Percentiles rank a stretch among this genome's conserved stretches.
These are phyloP conservation scores for Didymella pinodella DNA, from an alignment of 2,329 filamentous ascomycete genomes.

Conservation along the genomic window DNA sequence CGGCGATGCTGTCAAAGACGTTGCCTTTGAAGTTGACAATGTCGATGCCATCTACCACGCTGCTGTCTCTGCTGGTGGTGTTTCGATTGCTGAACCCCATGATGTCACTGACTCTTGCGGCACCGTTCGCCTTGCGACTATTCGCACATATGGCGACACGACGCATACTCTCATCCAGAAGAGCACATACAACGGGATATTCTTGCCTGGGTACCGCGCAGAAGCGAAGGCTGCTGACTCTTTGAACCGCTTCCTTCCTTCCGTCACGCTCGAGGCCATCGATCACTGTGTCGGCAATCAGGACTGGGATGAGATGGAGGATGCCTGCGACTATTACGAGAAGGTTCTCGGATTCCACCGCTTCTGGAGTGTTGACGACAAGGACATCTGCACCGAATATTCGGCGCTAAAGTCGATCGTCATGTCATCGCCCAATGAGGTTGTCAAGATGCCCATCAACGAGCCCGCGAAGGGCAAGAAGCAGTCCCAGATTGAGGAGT, in stretches of 20 bases:
- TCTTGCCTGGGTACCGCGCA: slow-evolving; percentile 82
- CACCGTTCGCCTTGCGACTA: slow-evolving; percentile 75
- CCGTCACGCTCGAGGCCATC: slow-evolving; percentile 74
- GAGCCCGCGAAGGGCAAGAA: slow-evolving; percentile 90
- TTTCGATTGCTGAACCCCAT: slow-evolving; percentile 68
- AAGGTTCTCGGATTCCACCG: slow-evolving; percentile 89
- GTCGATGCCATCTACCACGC: slow-evolving; percentile 79
- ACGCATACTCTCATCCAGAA: slow-evolving; percentile 90
- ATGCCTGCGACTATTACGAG: slow-evolving; percentile 77
- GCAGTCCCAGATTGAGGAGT: slow-evolving; percentile 91
- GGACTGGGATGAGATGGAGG: slow-evolving; percentile 88
- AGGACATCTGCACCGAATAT: slow-evolving; percentile 90
- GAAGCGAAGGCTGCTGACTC: slow-evolving; percentile 57
- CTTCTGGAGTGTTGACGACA: slow-evolving; percentile 97
- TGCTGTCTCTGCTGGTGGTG: slow-evolving; percentile 72
- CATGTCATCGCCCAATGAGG: slow-evolving; percentile 83
- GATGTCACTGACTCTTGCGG: slow-evolving; percentile 66
- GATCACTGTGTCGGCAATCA: slow-evolving; percentile 99
- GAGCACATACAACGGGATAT: slow-evolving; percentile 72
- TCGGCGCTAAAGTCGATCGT: slow-evolving; percentile 87
- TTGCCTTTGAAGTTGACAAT: slow-evolving; percentile 92
- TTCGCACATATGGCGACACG: slow-evolving; percentile 93
- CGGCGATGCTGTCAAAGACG: slow-evolving; percentile 93
- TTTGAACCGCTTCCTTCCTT: slow-evolving; percentile 63
- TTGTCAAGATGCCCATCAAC: slow-evolving; percentile 99